Evolutionary conservation across 2,329 filamentous ascomycete genomes (phyloP).

Genomic region (Fusarium temperatum): DNA sequence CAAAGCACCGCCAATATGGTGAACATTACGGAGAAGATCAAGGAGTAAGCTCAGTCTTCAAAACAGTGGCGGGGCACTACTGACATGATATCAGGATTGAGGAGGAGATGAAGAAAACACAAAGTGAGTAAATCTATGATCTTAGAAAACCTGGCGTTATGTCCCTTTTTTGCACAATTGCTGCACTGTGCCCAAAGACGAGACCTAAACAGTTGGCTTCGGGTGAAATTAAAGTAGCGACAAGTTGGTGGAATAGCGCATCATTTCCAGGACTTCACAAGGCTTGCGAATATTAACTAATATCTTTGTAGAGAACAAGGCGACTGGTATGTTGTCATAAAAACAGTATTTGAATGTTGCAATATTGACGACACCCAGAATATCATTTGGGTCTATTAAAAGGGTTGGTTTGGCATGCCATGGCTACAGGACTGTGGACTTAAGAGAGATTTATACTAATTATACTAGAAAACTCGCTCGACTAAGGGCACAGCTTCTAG

Average conservation of each 20-base stretch:
- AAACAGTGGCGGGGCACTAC: constrained; percentile 18
- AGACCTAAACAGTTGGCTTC: not conserved
- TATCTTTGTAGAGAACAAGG: constrained; percentile 85
- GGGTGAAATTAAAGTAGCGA: not conserved
- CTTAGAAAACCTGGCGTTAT: not conserved
- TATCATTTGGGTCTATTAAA: constrained; percentile 98
- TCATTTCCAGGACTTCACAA: not conserved
- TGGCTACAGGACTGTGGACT: not conserved
- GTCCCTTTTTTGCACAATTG: not conserved
- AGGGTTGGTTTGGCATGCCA: constrained; percentile 69
- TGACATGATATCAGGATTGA: constrained; percentile 78
- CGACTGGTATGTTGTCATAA: constrained; percentile 76
- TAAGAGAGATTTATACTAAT: not conserved
- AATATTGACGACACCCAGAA: constrained; percentile 64
- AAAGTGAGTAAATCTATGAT: constrained; percentile 71
- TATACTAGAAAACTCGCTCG: constrained; percentile 86
- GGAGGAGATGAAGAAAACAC: constrained; percentile 98
- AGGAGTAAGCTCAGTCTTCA: constrained; percentile 74
- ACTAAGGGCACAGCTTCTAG: constrained; percentile 90
- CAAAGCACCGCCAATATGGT: constrained; percentile 74
- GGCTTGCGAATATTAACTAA: constrained; percentile 1
- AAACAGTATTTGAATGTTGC: not conserved
- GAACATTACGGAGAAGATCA: constrained; percentile 99
- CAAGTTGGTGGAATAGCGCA: not conserved
- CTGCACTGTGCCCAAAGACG: no score